A percentile compares a stretch with the other conserved stretches of the same genome.
Conservation (phyloP, 192 early-diverging fungal species). For the Podila epicladia region DNA sequence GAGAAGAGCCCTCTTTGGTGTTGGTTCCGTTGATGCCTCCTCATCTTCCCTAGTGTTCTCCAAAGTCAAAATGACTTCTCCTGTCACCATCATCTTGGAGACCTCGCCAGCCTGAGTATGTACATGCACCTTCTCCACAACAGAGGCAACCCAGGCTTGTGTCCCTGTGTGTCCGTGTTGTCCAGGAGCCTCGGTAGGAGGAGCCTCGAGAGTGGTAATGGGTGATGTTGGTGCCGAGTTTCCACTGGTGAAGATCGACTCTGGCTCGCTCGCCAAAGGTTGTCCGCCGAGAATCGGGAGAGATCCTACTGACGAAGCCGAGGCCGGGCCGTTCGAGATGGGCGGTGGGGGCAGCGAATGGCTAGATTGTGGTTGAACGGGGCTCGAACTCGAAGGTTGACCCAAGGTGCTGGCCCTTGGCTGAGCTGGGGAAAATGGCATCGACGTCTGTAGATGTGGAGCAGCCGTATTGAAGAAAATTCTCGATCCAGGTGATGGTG, state of each 20-base stretch:
- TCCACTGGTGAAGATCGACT: constrained; percentile 7
- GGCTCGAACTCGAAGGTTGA: constrained; percentile 14
- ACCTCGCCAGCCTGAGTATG: constrained; percentile 55
- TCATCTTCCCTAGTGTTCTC: constrained; percentile 14
- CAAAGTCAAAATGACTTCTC: constrained; percentile 55
- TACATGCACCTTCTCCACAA: constrained; percentile 57
- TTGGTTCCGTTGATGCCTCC: background rate
- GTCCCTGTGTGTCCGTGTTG: background rate
- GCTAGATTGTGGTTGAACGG: constrained; percentile 6
- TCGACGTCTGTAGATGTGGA: constrained; percentile 8
- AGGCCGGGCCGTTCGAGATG: constrained; percentile 8
- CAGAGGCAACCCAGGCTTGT: constrained; percentile 42
- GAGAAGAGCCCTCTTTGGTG: constrained; percentile 41
- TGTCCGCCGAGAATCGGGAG: constrained; percentile 2
- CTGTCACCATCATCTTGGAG: constrained; percentile 54
- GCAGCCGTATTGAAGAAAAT: constrained; percentile 18
- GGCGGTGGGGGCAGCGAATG: constrained; percentile 21
- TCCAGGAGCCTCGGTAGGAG: background rate
- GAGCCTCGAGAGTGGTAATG: constrained; percentile 3
- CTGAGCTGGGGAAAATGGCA: constrained; percentile 12
- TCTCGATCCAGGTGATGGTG: constrained; percentile 24
- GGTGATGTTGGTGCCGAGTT: constrained; percentile 26
- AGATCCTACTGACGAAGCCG: background rate
- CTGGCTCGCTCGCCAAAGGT: constrained; percentile 7
- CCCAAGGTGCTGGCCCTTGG: constrained; percentile 40